A percentile compares a stretch with the other conserved stretches of the same genome.
phyloP scores from a whole-genome alignment of 768 basidiomycete species.

The Tulasnella sp. region DNA sequence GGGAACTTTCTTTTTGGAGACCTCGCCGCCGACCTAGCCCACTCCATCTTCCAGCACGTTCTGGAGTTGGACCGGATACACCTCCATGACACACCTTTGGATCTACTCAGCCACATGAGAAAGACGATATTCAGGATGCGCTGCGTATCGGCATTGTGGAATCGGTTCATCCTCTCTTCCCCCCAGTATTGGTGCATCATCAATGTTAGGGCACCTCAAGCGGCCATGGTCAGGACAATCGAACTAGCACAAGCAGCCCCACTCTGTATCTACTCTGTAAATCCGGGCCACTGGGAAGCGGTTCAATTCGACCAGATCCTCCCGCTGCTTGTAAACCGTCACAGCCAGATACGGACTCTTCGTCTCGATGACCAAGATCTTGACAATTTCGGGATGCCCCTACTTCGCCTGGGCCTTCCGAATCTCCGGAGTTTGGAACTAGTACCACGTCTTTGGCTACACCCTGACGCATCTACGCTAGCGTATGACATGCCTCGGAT shows the following conservation, averaged over 20 bases:
- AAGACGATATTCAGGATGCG: background rate
- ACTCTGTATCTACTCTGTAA: background rate
- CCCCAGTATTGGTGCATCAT: background rate
- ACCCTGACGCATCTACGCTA: background rate
- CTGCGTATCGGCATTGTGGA: background rate
- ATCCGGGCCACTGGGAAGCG: background rate
- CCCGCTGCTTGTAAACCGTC: background rate
- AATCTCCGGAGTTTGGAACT: background rate
- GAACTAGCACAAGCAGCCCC: background rate
- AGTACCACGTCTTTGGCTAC: background rate
- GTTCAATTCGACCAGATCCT: background rate
- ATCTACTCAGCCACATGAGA: background rate
- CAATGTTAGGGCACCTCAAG: background rate
- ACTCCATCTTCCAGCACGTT: background rate
- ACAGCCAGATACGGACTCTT: background rate
- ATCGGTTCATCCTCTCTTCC: background rate
- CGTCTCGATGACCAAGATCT: background rate
- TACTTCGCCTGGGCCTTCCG: background rate
- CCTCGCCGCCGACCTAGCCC: background rate
- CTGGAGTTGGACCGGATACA: background rate
- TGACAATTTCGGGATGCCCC: background rate
- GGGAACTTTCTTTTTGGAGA: background rate
- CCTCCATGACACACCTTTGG: background rate
- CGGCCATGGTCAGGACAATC: background rate
- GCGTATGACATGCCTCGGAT: background rate